phyloP scores from a whole-genome alignment of 805 yeast genomes.

The Blastobotrys muscicola region DNA sequence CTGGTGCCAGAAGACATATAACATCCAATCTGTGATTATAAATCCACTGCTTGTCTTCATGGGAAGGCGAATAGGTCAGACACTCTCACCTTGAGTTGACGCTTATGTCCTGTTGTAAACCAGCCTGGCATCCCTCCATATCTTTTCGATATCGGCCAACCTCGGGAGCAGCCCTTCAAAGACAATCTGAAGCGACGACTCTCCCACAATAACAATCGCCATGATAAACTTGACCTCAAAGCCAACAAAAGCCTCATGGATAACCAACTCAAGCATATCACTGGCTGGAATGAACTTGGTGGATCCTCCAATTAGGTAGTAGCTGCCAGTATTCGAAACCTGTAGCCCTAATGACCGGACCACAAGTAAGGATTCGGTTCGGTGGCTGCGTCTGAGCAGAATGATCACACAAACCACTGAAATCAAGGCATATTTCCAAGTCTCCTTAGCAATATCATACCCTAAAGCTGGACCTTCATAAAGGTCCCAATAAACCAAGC shows the following conservation, averaged over 20 bases:
- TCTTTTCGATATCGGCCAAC: constrained; percentile 12
- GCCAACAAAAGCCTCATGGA: constrained; percentile 68
- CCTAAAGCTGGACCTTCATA: too few species aligned
- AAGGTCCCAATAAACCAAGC: background rate
- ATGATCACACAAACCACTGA: background rate
- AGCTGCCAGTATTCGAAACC: constrained; percentile 26
- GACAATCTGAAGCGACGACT: constrained; percentile 24
- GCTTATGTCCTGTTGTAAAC: constrained; percentile 5
- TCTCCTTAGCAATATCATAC: background rate
- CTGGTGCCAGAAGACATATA: too few species aligned
- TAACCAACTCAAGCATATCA: constrained; percentile 51
- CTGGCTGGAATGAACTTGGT: constrained; percentile 46
- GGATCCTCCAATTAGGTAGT: constrained; percentile 19
- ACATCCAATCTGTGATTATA: too few species aligned
- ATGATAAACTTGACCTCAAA: constrained; percentile 58
- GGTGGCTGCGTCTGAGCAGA: constrained; percentile 3
- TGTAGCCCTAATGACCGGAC: constrained; percentile 42
- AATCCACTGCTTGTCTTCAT: too few species aligned
- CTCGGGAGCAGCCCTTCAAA: constrained; percentile 19
- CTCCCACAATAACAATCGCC: constrained; percentile 43
- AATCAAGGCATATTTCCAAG: background rate
- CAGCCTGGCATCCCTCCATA: constrained; percentile 13
- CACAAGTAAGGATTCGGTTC: constrained; percentile 33
- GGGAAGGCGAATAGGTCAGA: too few species aligned
- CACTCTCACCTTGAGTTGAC: too few species aligned